Percentiles rank a stretch among this genome's conserved stretches.
Evolutionary conservation across 2,329 filamentous ascomycete species (phyloP).

Genomic region (Chalara sp.): DNA sequence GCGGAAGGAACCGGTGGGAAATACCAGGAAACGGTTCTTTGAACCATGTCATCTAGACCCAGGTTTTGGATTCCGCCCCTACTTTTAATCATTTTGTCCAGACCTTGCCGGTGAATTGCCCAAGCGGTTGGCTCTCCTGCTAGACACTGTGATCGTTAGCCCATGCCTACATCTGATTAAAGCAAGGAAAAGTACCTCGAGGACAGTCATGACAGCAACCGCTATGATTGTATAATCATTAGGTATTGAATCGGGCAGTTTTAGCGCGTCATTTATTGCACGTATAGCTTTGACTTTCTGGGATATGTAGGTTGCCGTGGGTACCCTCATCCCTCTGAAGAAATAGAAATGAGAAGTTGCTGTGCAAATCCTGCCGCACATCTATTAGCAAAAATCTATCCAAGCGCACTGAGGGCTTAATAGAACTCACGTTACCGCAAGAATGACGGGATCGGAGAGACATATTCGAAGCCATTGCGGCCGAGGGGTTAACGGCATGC

Average conservation of each 20-base stretch:
- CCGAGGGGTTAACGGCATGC: conserved; percentile 5
- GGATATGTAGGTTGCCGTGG: not conserved
- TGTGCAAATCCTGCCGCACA: conserved; percentile 2
- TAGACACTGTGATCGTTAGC: conserved; percentile 1
- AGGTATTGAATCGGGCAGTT: not conserved
- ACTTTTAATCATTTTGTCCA: conserved; percentile 2
- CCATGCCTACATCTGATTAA: not conserved
- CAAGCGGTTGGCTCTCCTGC: conserved; percentile 4
- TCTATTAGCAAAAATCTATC: not conserved
- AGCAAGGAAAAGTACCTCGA: conserved; percentile 1
- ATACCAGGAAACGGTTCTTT: conserved; percentile 6
- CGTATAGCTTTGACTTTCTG: conserved; percentile 6
- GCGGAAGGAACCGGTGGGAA: not conserved
- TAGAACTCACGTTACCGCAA: conserved; percentile 7
- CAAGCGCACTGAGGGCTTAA: not conserved
- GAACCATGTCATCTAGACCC: not conserved
- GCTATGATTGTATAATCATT: conserved; percentile 5
- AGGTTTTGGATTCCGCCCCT: conserved; percentile 7
- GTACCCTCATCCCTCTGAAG: conserved; percentile 1
- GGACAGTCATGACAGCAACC: conserved; percentile 7
- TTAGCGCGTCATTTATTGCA: conserved; percentile 4
- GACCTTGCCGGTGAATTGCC: conserved; percentile 4
- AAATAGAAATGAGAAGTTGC: conserved; percentile 6
- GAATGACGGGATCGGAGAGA: conserved; percentile 7
- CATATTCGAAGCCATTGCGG: conserved; percentile 6